phyloP scores from a whole-genome alignment of 164 flowering plant species.

The Magnolia changhungtana region DNA sequence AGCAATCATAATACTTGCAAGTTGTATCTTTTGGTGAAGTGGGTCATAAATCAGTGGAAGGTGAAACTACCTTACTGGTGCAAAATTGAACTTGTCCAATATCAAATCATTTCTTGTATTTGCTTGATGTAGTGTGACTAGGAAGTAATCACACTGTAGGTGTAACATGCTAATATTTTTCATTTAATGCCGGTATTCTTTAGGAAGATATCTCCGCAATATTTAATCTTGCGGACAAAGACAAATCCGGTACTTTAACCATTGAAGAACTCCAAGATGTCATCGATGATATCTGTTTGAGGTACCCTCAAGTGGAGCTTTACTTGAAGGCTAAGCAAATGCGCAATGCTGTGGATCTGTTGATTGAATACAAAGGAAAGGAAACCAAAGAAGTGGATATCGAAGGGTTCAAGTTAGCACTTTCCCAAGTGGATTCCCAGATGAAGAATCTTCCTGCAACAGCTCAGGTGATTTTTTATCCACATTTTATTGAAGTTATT shows the following conservation, averaged over 20 bases:
- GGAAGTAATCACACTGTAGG: background rate
- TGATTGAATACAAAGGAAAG: conserved; percentile 56
- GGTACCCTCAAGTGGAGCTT: conserved; percentile 86
- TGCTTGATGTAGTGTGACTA: background rate
- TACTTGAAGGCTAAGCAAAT: conserved; percentile 66
- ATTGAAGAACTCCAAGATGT: conserved; percentile 71
- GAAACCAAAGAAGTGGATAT: conserved; percentile 56
- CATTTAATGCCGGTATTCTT: conserved; percentile 4
- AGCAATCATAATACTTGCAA: no score
- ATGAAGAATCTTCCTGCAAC: conserved; percentile 94
- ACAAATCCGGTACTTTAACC: conserved; percentile 90
- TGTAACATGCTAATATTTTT: background rate
- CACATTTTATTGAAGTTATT: background rate
- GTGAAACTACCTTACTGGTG: background rate
- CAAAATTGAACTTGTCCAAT: background rate
- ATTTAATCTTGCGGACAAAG: conserved; percentile 79
- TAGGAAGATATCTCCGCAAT: conserved; percentile 85
- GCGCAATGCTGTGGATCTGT: conserved; percentile 49
- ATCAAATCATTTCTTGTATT: no score
- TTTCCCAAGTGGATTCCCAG: conserved; percentile 76
- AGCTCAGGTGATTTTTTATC: conserved; percentile 65
- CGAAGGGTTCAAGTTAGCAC: conserved; percentile 67
- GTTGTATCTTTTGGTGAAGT: no score
- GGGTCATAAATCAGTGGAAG: background rate
- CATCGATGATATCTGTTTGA: conserved; percentile 58